Evolutionary conservation across 768 basidiomycete genomes (phyloP), one percentile per base, ranked within the genome.

Genomic region (Gyrodon lividus): DNA sequence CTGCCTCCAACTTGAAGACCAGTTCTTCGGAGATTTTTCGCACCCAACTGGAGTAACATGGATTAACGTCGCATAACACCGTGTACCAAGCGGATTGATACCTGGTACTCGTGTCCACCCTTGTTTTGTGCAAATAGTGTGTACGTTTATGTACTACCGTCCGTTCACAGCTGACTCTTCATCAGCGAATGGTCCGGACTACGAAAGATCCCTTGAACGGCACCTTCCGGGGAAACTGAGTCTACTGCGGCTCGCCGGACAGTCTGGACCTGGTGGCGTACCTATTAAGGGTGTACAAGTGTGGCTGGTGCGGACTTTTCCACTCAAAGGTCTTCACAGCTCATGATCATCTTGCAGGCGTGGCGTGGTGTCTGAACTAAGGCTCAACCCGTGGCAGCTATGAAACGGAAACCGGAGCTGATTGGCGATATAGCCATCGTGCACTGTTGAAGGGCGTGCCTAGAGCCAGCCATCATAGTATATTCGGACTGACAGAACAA

Each of bases 101-200:
- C 41, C 38, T 28, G 55, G 10, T 37, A 24, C 52, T 52, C 63
- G 54, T 55, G 63, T 43, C 54, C 58, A 55, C 57, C 59, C 60
- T 52, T 43, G 41, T 45, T 61, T 54, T 57, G 37, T 55, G 20
- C 49, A 49, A 52, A 48, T 48, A 46, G 43, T 41, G 45, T 37
- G 56, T 65, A 64, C 65, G 62, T 67, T 46, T 59, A 53, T 43
- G 54, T 52, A 45, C 48, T 45, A 48, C 54, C n/a, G n/a, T n/a
- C n/a, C n/a, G n/a, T n/a, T 39, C 19, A 39, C 38, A 22, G 1
- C 19, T 22, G 4, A 38, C 6, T 38, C 19, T 38, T 16, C 16
- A 39, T 39, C 38, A 39, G 17, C n/a, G 38, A 12, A 17, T 39
- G 13, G 20, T 5, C 4, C 14, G n/a, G n/a, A 22, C 17, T 39